Evolutionary conservation across 2,329 filamentous ascomycete genomes (phyloP).

Genomic region (Colletotrichum sp.): DNA sequence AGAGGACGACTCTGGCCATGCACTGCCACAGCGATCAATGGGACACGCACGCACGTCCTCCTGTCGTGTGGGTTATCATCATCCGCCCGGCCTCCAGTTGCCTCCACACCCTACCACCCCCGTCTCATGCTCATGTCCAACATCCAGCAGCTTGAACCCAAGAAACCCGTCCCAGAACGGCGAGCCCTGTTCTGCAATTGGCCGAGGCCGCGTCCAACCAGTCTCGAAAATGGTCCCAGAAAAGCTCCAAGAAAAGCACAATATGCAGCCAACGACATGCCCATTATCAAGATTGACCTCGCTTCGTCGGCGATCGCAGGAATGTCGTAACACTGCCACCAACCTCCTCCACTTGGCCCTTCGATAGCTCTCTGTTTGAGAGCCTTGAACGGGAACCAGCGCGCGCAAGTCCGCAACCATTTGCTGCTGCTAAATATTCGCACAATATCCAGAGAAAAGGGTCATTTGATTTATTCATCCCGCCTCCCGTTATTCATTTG

Average conservation of each 20-base stretch:
- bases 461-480: background rate
- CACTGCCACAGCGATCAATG: constrained; percentile 21
- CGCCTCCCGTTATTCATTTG: background rate
- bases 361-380: background rate
- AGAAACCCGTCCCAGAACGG: background rate
- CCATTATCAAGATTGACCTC: constrained; percentile 11
- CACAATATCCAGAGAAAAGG: background rate
- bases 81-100: background rate
- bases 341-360: constrained; percentile 2
- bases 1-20: constrained; percentile 3
- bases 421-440: background rate
- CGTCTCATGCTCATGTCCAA: background rate
- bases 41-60: background rate
- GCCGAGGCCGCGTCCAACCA: background rate
- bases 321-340: constrained; percentile 19
- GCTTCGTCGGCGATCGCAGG: constrained; percentile 1
- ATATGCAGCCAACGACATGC: constrained; percentile 7
- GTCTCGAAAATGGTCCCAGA: background rate
- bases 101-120: background rate
- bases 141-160: background rate
- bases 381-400: background rate
- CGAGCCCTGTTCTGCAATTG: background rate
- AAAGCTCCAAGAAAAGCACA: constrained; percentile 11
- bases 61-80: background rate
- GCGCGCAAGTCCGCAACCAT: background rate